A percentile compares a stretch with the other conserved stretches of the same genome.
Evolutionary conservation across 2,329 filamentous ascomycete genomes (phyloP).

Genomic region (Penicillium thymicola): DNA sequence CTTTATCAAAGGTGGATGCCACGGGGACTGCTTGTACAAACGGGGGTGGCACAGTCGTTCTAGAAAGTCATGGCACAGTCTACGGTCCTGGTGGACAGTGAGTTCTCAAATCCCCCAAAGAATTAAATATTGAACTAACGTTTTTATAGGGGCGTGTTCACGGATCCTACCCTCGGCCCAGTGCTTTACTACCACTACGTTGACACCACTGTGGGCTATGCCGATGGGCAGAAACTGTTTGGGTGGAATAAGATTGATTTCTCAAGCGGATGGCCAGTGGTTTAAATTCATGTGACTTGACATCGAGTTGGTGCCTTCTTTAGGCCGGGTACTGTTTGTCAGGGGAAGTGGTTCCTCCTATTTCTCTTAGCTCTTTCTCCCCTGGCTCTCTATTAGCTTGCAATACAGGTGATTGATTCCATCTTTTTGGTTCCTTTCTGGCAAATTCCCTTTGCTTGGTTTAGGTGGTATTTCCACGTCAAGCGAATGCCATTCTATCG

Average conservation of each 20-base stretch:
- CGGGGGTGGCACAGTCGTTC: constrained; percentile 60
- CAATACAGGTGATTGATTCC: background rate
- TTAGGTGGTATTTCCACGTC: too few relatives aligned
- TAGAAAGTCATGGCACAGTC: constrained; percentile 57
- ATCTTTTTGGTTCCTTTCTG: background rate
- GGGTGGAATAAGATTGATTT: constrained; percentile 48
- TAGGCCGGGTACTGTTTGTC: background rate
- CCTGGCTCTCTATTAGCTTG: background rate
- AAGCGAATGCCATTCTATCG: too few relatives aligned
- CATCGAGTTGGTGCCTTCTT: background rate
- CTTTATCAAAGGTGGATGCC: constrained; percentile 45
- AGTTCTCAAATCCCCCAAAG: constrained; percentile 28
- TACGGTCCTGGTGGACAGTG: constrained; percentile 67
- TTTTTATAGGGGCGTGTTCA: constrained; percentile 28
- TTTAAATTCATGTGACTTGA: constrained; percentile 21
- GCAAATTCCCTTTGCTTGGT: too few relatives aligned
- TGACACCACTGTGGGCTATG: constrained; percentile 53
- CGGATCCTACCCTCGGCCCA: constrained; percentile 43
- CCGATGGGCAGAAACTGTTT: constrained; percentile 47
- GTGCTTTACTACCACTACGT: constrained; percentile 64
- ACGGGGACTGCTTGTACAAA: constrained; percentile 52
- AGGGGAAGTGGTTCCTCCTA: background rate
- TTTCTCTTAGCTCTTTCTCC: too few relatives aligned
- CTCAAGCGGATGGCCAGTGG: constrained; percentile 45
- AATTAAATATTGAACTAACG: constrained; percentile 1